phyloP scores from a whole-genome alignment of 176 grass and related monocot genomes.

The Canna indica region DNA sequence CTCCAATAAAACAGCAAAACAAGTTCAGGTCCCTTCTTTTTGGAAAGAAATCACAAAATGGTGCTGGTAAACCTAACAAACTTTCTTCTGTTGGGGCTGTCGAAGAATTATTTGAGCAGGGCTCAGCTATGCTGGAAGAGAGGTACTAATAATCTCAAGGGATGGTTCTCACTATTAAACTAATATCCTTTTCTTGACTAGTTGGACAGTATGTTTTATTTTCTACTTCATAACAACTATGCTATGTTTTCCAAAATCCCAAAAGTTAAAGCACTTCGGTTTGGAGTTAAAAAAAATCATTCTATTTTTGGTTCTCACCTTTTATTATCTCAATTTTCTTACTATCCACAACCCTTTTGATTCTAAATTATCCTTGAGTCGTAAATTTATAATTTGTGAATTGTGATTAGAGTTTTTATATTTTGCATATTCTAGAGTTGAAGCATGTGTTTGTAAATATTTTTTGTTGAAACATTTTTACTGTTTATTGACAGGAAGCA shows the following conservation, averaged over 20 bases:
- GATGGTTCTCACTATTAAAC: not conserved
- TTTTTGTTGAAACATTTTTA: not conserved
- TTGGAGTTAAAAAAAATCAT: too few species aligned
- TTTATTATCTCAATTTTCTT: too few species aligned
- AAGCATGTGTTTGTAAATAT: too few species aligned
- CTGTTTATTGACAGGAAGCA: not conserved
- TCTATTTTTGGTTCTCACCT: too few species aligned
- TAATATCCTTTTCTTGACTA: not conserved
- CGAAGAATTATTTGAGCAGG: conserved; percentile 92
- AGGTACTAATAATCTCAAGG: conserved; percentile 33
- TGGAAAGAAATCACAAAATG: conserved; percentile 47
- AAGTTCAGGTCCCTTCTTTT: conserved; percentile 75
- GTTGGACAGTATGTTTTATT: not conserved
- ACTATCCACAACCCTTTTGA: too few species aligned
- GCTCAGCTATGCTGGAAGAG: conserved; percentile 92
- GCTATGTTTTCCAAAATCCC: not conserved
- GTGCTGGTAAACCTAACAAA: conserved; percentile 45
- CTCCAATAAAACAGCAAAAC: conserved; percentile 66
- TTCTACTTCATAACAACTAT: not conserved
- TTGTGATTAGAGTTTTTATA: too few species aligned
- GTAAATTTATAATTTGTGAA: too few species aligned
- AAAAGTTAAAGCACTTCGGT: too few species aligned
- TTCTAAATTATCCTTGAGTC: too few species aligned
- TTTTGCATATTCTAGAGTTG: too few species aligned
- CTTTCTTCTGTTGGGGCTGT: conserved; percentile 52